Base-by-base conservation (phyloP, 768 basidiomycete species). In the Rhodotorula paludigena region DNA sequence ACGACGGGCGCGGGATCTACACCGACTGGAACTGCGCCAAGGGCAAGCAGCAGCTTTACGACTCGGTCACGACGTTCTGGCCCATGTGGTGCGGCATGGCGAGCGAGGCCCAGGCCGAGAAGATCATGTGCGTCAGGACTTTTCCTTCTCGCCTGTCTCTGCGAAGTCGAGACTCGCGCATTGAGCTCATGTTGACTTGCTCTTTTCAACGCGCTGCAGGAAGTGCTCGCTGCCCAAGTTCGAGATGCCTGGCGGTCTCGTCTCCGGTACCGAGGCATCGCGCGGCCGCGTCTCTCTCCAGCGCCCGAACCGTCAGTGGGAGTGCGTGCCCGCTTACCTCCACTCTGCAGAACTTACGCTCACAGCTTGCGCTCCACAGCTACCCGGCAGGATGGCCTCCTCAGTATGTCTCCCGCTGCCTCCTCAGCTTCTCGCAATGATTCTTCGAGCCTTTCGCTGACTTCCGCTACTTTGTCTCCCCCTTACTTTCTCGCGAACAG, bases 231-330 rank as follows among this genome's bases (percentile, higher is more conserved):
- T 99, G 77, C 86, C 87, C 80, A 97, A 96, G 82, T 97, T 99
- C 71, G 94, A 99, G 77, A 94, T 90, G 32, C 84, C 93, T 8
- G 94, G 94, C 30, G 94, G 94, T 14, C 81, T 98, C 32, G 93
- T 96, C 23, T 92, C 92, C 28, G 94, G 94, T 48, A 98, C 94
- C 2, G 96, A 99, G 74, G 90, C 92, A 78, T 96, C 92, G 47
- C 85, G 94, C 65, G 94, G 94, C 60, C 89, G 89, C 78, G 93
- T 98, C 65, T 94, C 93, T 23, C 82, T 99, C 60, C 92, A 96
- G 75, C 84, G 96, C 55, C 94, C 94, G 23, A 97, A 97, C 80
- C 89, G 94, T 70, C 94, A 99, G 77, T 99, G 94, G 96, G 94
- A 93, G 79, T 80, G 67, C 68, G 80, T 77, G 15, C 12, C 18